phyloP scores from a whole-genome alignment of 2,329 filamentous ascomycete species.

The Zalaria sp. region DNA sequence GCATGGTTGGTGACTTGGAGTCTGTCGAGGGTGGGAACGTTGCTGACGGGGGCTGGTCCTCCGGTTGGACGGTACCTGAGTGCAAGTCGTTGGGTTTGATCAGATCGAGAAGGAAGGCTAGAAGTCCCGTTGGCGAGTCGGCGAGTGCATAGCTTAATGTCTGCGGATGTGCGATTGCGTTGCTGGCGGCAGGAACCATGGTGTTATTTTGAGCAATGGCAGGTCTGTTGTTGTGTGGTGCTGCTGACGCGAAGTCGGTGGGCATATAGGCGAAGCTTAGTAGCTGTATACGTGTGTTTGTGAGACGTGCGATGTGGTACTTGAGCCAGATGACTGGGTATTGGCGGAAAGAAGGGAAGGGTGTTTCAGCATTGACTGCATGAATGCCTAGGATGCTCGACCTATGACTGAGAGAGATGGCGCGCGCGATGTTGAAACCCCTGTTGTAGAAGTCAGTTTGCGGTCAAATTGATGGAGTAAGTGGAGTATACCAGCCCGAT shows the following conservation, averaged over 20 bases:
- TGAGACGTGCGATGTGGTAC: slow-evolving; percentile 37
- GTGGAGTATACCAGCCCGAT: slow-evolving; percentile 29
- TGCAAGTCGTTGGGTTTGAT: slow-evolving; percentile 8
- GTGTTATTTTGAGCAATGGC: background rate
- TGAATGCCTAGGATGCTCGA: slow-evolving; percentile 45
- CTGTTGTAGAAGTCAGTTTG: slow-evolving; percentile 9
- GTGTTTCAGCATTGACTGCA: slow-evolving; percentile 43
- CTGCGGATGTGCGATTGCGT: slow-evolving; percentile 24
- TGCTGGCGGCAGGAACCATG: background rate
- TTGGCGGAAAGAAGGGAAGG: slow-evolving; percentile 29
- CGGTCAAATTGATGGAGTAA: too few species aligned
- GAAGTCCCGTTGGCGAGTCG: slow-evolving; percentile 45
- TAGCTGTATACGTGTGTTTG: slow-evolving; percentile 23
- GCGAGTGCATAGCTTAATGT: slow-evolving; percentile 46
- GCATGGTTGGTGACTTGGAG: background rate
- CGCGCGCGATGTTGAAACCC: slow-evolving; percentile 28
- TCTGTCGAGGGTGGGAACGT: background rate
- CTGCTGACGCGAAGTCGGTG: slow-evolving; percentile 31
- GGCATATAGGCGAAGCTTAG: slow-evolving; percentile 42
- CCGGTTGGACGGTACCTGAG: background rate
- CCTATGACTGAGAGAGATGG: slow-evolving; percentile 33
- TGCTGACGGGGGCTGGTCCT: too few species aligned
- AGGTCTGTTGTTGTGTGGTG: background rate
- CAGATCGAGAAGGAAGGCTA: slow-evolving; percentile 36
- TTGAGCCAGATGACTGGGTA: slow-evolving; percentile 39